Evolutionary conservation across 2,329 filamentous ascomycete genomes (phyloP).

Genomic region (Gaeumannomyces sp.): DNA sequence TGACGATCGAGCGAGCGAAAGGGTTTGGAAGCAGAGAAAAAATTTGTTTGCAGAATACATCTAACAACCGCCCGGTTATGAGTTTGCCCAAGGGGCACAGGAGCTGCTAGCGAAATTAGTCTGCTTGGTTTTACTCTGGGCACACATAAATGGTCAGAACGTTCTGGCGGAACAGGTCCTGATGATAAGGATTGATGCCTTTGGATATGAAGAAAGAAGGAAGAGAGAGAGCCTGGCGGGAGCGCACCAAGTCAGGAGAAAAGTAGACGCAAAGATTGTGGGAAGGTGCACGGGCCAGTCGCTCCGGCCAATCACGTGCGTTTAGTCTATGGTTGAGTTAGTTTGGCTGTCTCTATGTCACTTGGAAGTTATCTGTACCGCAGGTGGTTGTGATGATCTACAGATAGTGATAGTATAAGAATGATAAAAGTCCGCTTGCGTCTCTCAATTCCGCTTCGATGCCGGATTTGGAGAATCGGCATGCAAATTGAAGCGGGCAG

Average conservation of each 20-base stretch:
- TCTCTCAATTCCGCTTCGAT: background rate
- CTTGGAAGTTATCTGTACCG: background rate
- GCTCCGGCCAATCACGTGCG: background rate
- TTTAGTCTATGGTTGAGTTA: background rate
- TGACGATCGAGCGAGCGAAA: background rate
- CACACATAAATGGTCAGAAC: conserved; percentile 89
- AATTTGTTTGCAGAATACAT: conserved; percentile 86
- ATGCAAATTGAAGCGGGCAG: background rate
- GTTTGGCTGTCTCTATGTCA: background rate
- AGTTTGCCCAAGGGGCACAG: conserved; percentile 44
- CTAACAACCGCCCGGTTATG: conserved; percentile 82
- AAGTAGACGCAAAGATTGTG: conserved; percentile 5
- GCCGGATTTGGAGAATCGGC: background rate
- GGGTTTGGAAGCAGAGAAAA: background rate
- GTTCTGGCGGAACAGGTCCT: conserved; percentile 66
- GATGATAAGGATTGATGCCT: conserved; percentile 95
- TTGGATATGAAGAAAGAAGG: conserved; percentile 34
- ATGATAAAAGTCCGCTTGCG: background rate
- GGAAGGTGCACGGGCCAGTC: background rate
- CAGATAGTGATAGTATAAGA: background rate
- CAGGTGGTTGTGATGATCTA: background rate
- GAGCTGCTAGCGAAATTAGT: conserved; percentile 99
- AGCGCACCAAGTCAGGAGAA: conserved; percentile 18
- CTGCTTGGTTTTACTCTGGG: conserved; percentile 71
- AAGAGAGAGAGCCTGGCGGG: conserved; percentile 22